A percentile compares a stretch with the other conserved stretches of the same genome.
These are phyloP conservation scores for Phaeodactylum tricornutum DNA, from an alignment of 108 stramenopile genomes.

Conservation along the genomic window DNA sequence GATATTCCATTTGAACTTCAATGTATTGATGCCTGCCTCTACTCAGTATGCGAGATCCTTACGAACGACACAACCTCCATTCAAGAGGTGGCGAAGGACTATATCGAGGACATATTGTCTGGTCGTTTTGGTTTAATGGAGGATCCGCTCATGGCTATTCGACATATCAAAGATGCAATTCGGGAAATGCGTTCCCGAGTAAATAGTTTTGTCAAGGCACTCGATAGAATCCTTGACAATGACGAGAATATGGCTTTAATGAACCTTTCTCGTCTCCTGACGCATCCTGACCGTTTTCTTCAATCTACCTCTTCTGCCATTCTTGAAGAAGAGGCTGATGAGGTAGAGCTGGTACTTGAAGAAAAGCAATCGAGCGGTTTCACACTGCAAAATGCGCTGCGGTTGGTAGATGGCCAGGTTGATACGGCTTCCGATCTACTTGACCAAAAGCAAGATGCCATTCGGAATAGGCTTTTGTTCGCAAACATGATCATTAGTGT, in stretches of 20 bases:
- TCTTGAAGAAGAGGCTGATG: slow-evolving; percentile 74
- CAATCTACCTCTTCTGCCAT: slow-evolving; percentile 59
- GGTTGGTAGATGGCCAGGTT: slow-evolving; percentile 56
- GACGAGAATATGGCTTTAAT: slow-evolving; percentile 82
- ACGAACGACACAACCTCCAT: slow-evolving; percentile 46
- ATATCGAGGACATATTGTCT: slow-evolving; percentile 20
- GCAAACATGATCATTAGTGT: slow-evolving; percentile 65
- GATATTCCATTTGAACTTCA: slow-evolving; percentile 60
- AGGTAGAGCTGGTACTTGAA: slow-evolving; percentile 77
- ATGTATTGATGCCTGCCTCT: slow-evolving; percentile 67
- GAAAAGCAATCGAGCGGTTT: slow-evolving; percentile 61
- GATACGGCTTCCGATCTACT: slow-evolving; percentile 58
- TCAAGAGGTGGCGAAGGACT: too few species aligned
- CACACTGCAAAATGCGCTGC: slow-evolving; percentile 47
- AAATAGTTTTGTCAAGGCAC: slow-evolving; percentile 58
- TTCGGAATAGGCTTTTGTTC: slow-evolving; percentile 62
- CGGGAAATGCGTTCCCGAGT: slow-evolving; percentile 56
- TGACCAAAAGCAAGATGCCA: slow-evolving; percentile 42
- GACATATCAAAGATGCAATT: slow-evolving; percentile 60
- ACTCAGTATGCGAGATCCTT: slow-evolving; percentile 44
- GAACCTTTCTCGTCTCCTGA: slow-evolving; percentile 71
- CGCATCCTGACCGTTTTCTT: slow-evolving; percentile 72
- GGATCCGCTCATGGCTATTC: slow-evolving; percentile 25
- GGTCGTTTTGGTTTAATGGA: slow-evolving; percentile 16
- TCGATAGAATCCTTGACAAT: slow-evolving; percentile 57